phyloP scores from a whole-genome alignment of 73 alveolate genomes.

The Paraurostyla sp. region DNA sequence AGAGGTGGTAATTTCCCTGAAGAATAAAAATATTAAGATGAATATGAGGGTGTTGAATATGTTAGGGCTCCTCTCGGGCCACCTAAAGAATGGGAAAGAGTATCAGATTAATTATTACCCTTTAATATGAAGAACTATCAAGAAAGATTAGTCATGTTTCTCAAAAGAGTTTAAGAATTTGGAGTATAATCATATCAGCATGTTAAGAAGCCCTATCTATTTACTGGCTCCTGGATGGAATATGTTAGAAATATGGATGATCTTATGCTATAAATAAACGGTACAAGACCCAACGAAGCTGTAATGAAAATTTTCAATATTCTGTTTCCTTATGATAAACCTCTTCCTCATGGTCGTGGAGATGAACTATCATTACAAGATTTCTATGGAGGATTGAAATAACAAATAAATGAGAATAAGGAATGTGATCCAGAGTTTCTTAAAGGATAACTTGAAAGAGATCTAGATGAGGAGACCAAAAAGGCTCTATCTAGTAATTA shows the following conservation, averaged over 20 bases:
- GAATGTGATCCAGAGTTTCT: conserved; percentile 51
- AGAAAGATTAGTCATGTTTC: conserved; percentile 73
- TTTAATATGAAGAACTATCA: conserved; percentile 57
- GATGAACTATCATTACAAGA: conserved; percentile 37
- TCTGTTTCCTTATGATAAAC: conserved; percentile 77
- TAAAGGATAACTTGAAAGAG: neutral
- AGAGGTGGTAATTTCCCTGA: neutral
- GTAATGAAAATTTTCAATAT: conserved; percentile 76
- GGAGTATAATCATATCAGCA: conserved; percentile 84
- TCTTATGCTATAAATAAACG: conserved; percentile 66
- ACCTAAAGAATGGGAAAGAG: conserved; percentile 36
- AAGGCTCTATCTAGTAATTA: neutral
- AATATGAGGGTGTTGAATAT: conserved; percentile 30
- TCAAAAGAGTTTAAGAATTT: conserved; percentile 85
- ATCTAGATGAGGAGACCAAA: neutral
- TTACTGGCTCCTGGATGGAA: conserved; percentile 93
- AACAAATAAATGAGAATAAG: neutral
- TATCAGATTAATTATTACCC: conserved; percentile 46
- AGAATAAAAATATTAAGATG: neutral
- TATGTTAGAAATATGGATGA: conserved; percentile 77
- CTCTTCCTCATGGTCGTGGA: conserved; percentile 75
- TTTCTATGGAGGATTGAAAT: conserved; percentile 18
- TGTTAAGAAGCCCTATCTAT: conserved; percentile 79
- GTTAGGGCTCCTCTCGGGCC: conserved; percentile 50
- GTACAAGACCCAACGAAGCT: conserved; percentile 83